Percentiles rank a stretch among this genome's conserved stretches.
phyloP scores from a whole-genome alignment of 495 filamentous ascomycete genomes.

The Lepidopterella palustris region DNA sequence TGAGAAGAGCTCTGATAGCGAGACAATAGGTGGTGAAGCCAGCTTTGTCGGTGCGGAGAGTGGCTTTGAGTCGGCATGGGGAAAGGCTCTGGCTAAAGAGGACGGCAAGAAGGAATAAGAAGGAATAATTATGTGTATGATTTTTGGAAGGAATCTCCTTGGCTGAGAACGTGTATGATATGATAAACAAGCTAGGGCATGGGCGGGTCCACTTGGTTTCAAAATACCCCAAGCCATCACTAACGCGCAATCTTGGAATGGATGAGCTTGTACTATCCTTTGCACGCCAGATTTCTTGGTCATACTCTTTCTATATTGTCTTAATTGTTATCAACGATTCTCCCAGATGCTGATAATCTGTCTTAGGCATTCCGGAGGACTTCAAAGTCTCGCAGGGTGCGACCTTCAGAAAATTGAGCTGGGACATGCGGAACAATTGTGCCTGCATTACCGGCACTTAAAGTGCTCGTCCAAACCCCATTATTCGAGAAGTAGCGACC shows the following conservation, averaged over 20 bases:
- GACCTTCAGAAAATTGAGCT: no score
- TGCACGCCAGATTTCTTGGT: background rate
- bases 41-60: conserved; percentile 39
- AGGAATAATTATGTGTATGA: background rate
- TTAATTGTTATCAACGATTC: no score
- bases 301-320: no score
- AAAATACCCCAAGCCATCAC: background rate
- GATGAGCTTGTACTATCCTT: background rate
- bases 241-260: background rate
- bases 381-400: no score
- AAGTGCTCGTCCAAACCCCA: no score
- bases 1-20: conserved; percentile 43
- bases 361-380: no score
- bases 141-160: background rate
- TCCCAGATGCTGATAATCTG: no score
- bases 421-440: no score
- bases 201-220: background rate
- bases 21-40: background rate
- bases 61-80: conserved; percentile 62
- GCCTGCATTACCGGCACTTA: no score
- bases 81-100: conserved; percentile 42
- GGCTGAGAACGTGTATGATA: conserved; percentile 6
- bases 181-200: background rate
- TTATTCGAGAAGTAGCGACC: no score
- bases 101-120: conserved; percentile 2